phyloP scores from a whole-genome alignment of 345 rosid genomes.

The Limnanthes douglasii region DNA sequence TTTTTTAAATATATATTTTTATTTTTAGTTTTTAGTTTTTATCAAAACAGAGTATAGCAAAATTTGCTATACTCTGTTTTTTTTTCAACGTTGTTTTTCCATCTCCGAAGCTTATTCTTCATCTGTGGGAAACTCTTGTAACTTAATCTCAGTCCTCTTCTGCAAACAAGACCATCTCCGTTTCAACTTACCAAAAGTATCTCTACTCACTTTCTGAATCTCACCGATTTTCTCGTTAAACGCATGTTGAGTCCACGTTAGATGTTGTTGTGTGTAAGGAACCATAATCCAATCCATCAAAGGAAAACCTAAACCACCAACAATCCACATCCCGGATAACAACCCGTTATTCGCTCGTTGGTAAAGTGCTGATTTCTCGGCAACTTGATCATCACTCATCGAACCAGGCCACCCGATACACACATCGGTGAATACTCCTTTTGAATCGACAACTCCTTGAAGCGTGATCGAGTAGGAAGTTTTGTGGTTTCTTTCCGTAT shows the following conservation, averaged over 20 bases:
- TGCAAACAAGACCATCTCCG: constrained; percentile 75
- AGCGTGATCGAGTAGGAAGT: constrained; percentile 61
- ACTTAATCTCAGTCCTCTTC: constrained; percentile 61
- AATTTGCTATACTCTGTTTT: no score
- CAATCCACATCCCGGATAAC: constrained; percentile 51
- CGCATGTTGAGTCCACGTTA: constrained; percentile 80
- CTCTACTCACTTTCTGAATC: constrained; percentile 38
- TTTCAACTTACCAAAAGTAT: constrained; percentile 55
- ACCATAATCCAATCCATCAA: constrained; percentile 72
- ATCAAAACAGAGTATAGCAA: no score
- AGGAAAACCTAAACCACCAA: constrained; percentile 54
- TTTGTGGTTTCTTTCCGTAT: constrained; percentile 68
- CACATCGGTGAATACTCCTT: constrained; percentile 67
- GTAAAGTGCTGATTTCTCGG: constrained; percentile 56
- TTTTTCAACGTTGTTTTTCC: no score
- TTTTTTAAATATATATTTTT: no score
- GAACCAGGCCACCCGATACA: constrained; percentile 90
- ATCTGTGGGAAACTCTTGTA: constrained; percentile 67
- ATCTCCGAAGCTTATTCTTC: no score
- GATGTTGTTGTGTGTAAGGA: constrained; percentile 54
- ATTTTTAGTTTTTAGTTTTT: no score
- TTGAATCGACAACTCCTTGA: constrained; percentile 58
- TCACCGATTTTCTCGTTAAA: constrained; percentile 69
- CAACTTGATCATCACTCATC: constrained; percentile 63
- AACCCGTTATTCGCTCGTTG: constrained; percentile 63